phyloP scores from a whole-genome alignment of 1,284 basidiomycete genomes.

The Sporisorium sorghi region DNA sequence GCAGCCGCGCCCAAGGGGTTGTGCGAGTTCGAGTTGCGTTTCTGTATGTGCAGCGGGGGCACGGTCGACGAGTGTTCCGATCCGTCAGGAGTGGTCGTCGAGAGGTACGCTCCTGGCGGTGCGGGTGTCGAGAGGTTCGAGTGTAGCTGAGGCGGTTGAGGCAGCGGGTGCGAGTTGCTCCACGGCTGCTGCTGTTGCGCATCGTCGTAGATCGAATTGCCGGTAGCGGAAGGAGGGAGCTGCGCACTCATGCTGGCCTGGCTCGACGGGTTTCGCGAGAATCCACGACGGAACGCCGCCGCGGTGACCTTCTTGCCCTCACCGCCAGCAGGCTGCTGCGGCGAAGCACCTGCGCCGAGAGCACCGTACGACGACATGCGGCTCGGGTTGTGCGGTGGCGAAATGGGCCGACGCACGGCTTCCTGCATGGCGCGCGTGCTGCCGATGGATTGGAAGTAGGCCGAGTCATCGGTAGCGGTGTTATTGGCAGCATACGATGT shows the following conservation, averaged over 20 bases:
- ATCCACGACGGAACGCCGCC: conserved; percentile 62
- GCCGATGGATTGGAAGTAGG: conserved; percentile 60
- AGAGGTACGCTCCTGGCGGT: conserved; percentile 26
- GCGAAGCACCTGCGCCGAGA: conserved; percentile 10
- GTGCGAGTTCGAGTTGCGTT: conserved; percentile 36
- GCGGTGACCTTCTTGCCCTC: conserved; percentile 64
- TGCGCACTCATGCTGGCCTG: conserved; percentile 30
- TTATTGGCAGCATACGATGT: conserved; percentile 14
- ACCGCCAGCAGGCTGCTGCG: conserved; percentile 4
- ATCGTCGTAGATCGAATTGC: conserved; percentile 16
- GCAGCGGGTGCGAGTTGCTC: conserved; percentile 18
- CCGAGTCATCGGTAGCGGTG: conserved; percentile 31
- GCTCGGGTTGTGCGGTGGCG: conserved; percentile 19
- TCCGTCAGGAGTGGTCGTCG: conserved; percentile 13
- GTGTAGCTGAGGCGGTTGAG: conserved; percentile 21
- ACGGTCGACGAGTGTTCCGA: conserved; percentile 13
- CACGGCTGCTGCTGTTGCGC: conserved; percentile 6
- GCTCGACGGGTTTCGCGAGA: conserved; percentile 47
- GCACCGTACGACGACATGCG: conserved; percentile 40
- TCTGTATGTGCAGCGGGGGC: conserved; percentile 54
- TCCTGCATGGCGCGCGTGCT: conserved; percentile 60
- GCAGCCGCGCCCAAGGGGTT: conserved; percentile 29
- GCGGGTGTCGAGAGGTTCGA: conserved; percentile 19
- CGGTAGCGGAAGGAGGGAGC: background rate
- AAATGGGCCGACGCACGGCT: conserved; percentile 50